Conservation (phyloP, 192 early-diverging fungal genomes). For the Gryganskiella cystojenkinii region DNA sequence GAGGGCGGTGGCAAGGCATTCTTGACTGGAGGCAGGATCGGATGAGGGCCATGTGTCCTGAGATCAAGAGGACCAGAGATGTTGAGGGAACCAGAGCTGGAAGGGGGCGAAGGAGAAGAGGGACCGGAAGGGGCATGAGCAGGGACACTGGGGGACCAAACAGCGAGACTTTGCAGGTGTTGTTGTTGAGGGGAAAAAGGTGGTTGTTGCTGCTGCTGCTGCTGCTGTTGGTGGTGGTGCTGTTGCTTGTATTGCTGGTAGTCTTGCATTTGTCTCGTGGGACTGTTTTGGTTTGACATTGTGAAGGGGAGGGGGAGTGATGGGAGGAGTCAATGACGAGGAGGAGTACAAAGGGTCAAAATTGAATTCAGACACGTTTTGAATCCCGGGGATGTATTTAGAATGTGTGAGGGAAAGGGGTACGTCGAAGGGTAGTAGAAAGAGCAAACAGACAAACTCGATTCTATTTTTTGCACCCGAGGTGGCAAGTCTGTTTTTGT, state of each 20-base stretch:
- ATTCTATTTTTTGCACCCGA: no score
- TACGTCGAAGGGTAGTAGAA: no score
- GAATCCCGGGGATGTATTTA: no score
- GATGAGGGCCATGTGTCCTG: constrained; percentile 23
- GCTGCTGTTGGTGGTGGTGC: constrained; percentile 21
- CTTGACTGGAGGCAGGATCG: constrained; percentile 34
- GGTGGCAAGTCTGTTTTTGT: no score
- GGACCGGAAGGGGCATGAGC: constrained; percentile 2
- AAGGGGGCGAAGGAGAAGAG: not conserved
- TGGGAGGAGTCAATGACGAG: not conserved
- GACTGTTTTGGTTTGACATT: not conserved
- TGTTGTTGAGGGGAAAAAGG: not conserved
- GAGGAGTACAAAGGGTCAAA: not conserved
- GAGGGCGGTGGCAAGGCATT: constrained; percentile 28
- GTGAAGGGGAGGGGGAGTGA: not conserved
- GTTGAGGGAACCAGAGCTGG: constrained; percentile 7
- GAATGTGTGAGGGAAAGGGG: no score
- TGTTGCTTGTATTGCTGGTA: constrained; percentile 23
- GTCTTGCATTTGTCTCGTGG: constrained; percentile 9
- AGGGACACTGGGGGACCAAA: constrained; percentile 32
- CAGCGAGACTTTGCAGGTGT: constrained; percentile 23
- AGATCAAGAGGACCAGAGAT: constrained; percentile 47
- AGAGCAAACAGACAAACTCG: no score
- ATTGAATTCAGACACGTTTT: not conserved
- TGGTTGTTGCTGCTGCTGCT: constrained; percentile 25